A percentile compares a stretch with the other conserved stretches of the same genome.
phyloP scores from a whole-genome alignment of 1,284 basidiomycete genomes.

The Paramarasmius palmivorus region DNA sequence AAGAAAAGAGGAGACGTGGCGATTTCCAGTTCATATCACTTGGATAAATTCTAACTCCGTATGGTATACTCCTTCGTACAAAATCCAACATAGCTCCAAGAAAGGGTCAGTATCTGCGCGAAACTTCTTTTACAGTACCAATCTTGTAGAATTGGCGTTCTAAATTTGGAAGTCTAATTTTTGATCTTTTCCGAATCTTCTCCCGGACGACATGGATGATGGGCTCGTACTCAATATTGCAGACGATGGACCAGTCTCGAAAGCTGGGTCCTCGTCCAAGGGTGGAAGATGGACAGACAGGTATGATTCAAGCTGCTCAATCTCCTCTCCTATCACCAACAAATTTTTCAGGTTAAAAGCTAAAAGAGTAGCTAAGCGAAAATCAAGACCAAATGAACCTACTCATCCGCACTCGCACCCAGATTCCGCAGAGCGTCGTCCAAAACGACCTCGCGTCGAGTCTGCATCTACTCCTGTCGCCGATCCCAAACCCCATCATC shows the following conservation, averaged over 20 bases:
- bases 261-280: slow-evolving; percentile 45
- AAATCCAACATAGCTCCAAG: no score
- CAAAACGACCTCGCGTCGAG: slow-evolving; percentile 53
- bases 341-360: slow-evolving; percentile 58
- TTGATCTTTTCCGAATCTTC: no score
- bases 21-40: no score
- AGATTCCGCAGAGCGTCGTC: slow-evolving; percentile 32
- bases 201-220: no score
- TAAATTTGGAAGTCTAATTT: slow-evolving; percentile 4
- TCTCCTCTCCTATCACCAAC: slow-evolving; percentile 12
- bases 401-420: neutral
- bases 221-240: slow-evolving; percentile 70
- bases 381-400: slow-evolving; percentile 38
- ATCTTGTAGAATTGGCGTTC: no score
- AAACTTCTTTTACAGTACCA: no score
- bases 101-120: no score
- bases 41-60: no score
- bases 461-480: slow-evolving; percentile 17
- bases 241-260: slow-evolving; percentile 35
- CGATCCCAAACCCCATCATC: slow-evolving; percentile 20
- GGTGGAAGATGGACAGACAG: slow-evolving; percentile 86
- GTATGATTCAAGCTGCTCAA: slow-evolving; percentile 37
- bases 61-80: no score
- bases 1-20: slow-evolving; percentile 30
- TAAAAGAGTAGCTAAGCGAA: slow-evolving; percentile 68